phyloP scores from a whole-genome alignment of 2,329 filamentous ascomycete species.

The Acrocalymma vagum region DNA sequence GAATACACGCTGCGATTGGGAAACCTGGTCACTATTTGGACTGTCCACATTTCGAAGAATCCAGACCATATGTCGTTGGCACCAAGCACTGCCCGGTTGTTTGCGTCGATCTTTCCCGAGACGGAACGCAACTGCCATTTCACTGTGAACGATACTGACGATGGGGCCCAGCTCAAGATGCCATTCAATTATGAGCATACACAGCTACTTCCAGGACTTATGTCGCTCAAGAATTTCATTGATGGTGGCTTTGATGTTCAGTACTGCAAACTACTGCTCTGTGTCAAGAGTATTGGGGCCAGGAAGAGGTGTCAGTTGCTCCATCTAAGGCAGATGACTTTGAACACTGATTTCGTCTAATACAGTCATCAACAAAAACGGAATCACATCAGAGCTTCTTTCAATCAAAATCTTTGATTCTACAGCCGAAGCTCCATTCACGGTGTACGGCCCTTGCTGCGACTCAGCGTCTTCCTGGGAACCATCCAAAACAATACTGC shows the following conservation, averaged over 20 bases:
- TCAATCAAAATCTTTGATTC: conserved; percentile 67
- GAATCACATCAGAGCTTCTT: conserved; percentile 54
- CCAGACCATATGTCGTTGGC: conserved; percentile 51
- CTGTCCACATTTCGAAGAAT: conserved; percentile 62
- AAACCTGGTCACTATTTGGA: conserved; percentile 65
- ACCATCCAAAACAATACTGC: conserved; percentile 59
- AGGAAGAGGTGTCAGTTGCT: conserved; percentile 55
- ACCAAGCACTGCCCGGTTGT: conserved; percentile 56
- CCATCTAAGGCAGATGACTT: not conserved
- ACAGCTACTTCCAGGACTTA: conserved; percentile 56
- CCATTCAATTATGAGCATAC: conserved; percentile 55
- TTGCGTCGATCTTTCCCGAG: conserved; percentile 67
- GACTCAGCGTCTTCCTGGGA: conserved; percentile 55
- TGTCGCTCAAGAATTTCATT: conserved; percentile 65
- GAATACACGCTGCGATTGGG: conserved; percentile 59
- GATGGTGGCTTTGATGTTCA: conserved; percentile 63
- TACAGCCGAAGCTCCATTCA: conserved; percentile 62
- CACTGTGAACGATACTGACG: conserved; percentile 60
- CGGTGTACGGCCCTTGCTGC: conserved; percentile 63
- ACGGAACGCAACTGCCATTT: conserved; percentile 63
- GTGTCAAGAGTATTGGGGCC: conserved; percentile 65
- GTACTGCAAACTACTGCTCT: conserved; percentile 63
- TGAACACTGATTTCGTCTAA: not conserved
- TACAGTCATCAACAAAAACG: conserved; percentile 57
- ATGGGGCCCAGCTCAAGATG: conserved; percentile 53